A percentile compares a stretch with the other conserved stretches of the same genome.
Conservation (phyloP, 129 eudicot species). For the Flaveria robusta region DNA sequence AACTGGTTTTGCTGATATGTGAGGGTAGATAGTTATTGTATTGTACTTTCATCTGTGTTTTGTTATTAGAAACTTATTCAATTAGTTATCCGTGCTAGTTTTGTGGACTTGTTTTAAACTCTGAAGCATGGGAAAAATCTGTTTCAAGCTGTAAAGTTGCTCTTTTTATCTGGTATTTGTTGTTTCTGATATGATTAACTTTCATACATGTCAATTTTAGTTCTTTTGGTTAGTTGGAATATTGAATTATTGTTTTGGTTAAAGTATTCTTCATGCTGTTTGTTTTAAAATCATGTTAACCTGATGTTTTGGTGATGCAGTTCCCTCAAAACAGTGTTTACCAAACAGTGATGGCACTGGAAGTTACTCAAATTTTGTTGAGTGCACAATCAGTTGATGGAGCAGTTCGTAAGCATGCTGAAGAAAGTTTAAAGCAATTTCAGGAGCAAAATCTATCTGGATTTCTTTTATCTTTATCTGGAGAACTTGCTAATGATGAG, state of each 20-base stretch:
- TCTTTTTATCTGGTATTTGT: neutral
- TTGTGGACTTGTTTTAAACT: neutral
- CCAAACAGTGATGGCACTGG: slow-evolving; percentile 61
- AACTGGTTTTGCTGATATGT: slow-evolving; percentile 15
- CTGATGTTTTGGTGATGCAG: slow-evolving; percentile 26
- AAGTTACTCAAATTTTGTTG: slow-evolving; percentile 79
- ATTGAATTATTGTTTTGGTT: neutral
- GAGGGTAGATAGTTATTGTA: neutral
- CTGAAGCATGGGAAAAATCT: neutral
- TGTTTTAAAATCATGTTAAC: neutral
- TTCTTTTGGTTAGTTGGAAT: neutral
- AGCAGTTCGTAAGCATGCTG: slow-evolving; percentile 80
- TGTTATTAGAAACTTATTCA: neutral
- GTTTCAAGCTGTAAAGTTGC: slow-evolving; percentile 7
- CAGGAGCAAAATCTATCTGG: slow-evolving; percentile 87
- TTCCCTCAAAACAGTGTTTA: slow-evolving; percentile 10
- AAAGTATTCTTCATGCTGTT: neutral
- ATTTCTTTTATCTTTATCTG: slow-evolving; percentile 73
- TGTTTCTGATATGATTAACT: neutral
- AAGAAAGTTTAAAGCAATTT: slow-evolving; percentile 78
- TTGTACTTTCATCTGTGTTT: neutral
- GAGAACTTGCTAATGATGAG: slow-evolving; percentile 80
- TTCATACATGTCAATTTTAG: neutral
- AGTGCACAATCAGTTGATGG: slow-evolving; percentile 88
- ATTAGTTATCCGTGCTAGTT: neutral